Evolutionary conservation across 2,329 filamentous ascomycete species (phyloP), one percentile per base, ranked within the genome.

Genomic region (Phaeoacremonium minimum): DNA sequence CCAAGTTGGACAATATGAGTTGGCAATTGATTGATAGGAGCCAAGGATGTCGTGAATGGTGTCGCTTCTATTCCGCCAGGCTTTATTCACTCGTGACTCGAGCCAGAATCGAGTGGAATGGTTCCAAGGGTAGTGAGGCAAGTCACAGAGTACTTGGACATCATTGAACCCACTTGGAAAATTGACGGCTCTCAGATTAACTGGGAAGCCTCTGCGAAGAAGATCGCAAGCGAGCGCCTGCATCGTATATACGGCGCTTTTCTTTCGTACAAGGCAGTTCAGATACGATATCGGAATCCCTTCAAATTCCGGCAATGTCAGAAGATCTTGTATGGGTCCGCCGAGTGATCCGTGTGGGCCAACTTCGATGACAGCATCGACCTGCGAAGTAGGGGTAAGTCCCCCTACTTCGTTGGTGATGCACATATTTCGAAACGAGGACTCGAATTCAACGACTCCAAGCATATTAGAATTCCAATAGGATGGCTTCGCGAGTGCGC

Each of bases 81-180:
- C 53, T 7, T 51, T 52, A 17, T 55, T 61, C 2, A 58, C 30
- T 6, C 60, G 53, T 1, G 58, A 51, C 39, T 63, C 59, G 14
- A 47, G 51, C 65, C 65, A 70, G 40, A 64, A 63, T 18, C 52
- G 49, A 2, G 53, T 55, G 15, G 55, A 54, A 43, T 71, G 65
- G 37, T 70, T 62, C 67, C 67, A 73, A 4, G 61, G 59, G 40
- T 73, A 74, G 2, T 50, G 52, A 5, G 67, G 66, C 6, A 73
- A 46, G 46, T 59, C 60, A 18, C 29, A 40, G 15, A 45, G 29
- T 6, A 44, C 37, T 18, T 36, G 36, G n/a, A n/a, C n/a, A n/a
- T n/a, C n/a, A n/a, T 53, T 46, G 33, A 47, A 46, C 6, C 56
- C 44, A 18, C 47, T 45, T 2, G 57, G 51, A 6, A 53, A 52